Conservation (phyloP, 2,329 filamentous ascomycete species). For the Zymoseptoria crescenta region DNA sequence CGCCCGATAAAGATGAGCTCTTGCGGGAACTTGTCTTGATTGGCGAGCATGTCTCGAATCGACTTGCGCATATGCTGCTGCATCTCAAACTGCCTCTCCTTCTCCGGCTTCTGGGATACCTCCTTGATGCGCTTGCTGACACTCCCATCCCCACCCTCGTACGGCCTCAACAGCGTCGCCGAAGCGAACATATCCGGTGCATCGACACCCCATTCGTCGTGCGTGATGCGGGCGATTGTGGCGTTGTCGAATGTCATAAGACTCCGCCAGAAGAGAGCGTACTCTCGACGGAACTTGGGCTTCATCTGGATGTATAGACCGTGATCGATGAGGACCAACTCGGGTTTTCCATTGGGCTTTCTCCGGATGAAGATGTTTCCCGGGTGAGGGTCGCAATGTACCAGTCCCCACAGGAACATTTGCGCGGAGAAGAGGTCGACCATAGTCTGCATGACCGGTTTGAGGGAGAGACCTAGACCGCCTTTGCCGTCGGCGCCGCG, state of each 20-base stretch:
- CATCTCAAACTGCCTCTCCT: conserved; percentile 64
- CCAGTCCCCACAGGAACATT: conserved; percentile 93
- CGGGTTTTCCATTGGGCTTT: conserved; percentile 68
- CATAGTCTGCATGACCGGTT: conserved; percentile 93
- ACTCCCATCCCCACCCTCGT: conserved; percentile 70
- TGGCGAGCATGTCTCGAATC: conserved; percentile 72
- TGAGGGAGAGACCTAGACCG: conserved; percentile 73
- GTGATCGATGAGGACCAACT: conserved; percentile 94
- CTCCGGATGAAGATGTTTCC: conserved; percentile 95
- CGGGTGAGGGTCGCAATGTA: conserved; percentile 95
- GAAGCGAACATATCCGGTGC: conserved; percentile 87
- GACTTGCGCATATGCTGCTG: conserved; percentile 63
- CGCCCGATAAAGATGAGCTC: conserved; percentile 88
- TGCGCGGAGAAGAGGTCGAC: conserved; percentile 94
- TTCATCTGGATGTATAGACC: conserved; percentile 91
- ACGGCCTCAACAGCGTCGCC: conserved; percentile 81
- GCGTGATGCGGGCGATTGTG: conserved; percentile 64
- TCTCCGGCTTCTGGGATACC: conserved; percentile 50
- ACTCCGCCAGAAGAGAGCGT: conserved; percentile 85
- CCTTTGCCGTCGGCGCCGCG: conserved; percentile 63
- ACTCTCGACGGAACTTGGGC: conserved; percentile 74
- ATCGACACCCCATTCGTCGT: conserved; percentile 73
- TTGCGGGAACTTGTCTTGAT: conserved; percentile 82
- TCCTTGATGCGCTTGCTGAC: conserved; percentile 46
- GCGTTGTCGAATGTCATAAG: conserved; percentile 89